phyloP scores from a whole-genome alignment of 768 basidiomycete species.

The Russula earlei region DNA sequence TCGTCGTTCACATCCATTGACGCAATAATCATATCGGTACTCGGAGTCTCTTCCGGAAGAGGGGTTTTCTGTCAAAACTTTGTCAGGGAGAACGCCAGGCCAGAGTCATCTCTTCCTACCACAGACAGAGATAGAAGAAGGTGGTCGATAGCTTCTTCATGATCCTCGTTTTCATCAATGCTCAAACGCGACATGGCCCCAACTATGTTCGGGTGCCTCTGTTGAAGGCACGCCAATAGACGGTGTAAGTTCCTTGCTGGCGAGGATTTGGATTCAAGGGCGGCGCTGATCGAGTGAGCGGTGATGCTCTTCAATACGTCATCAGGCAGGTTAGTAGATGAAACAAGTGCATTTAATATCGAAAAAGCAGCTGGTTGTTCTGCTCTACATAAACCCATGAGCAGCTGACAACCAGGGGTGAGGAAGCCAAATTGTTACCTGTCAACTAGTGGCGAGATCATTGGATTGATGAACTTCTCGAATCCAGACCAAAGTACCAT shows the following conservation, averaged over 20 bases:
- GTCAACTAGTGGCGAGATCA: conserved; percentile 35
- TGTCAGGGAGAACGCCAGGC: background rate
- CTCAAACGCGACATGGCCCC: conserved; percentile 33
- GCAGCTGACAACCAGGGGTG: background rate
- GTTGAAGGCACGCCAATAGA: conserved; percentile 51
- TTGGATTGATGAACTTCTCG: conserved; percentile 47
- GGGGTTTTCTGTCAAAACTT: conserved; percentile 8
- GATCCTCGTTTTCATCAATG: conserved; percentile 25
- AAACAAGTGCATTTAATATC: background rate
- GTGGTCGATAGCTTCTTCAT: conserved; percentile 39
- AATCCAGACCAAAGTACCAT: conserved; percentile 40
- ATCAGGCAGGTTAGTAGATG: background rate
- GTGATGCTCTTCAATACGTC: conserved; percentile 9
- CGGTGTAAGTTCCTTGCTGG: conserved; percentile 6
- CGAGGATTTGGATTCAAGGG: conserved; percentile 4
- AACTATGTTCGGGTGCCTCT: conserved; percentile 50
- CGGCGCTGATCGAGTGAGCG: conserved; percentile 10
- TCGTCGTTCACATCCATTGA: conserved; percentile 54
- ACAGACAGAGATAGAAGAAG: conserved; percentile 50
- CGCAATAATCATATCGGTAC: conserved; percentile 37
- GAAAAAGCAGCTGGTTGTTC: conserved; percentile 5
- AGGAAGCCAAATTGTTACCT: conserved; percentile 22
- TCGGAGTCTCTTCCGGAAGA: background rate
- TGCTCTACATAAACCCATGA: background rate
- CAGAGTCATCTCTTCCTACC: conserved; percentile 28